A percentile compares a stretch with the other conserved stretches of the same genome.
phyloP scores from a whole-genome alignment of 139 green algal genomes.

The Micractinium sp. region DNA sequence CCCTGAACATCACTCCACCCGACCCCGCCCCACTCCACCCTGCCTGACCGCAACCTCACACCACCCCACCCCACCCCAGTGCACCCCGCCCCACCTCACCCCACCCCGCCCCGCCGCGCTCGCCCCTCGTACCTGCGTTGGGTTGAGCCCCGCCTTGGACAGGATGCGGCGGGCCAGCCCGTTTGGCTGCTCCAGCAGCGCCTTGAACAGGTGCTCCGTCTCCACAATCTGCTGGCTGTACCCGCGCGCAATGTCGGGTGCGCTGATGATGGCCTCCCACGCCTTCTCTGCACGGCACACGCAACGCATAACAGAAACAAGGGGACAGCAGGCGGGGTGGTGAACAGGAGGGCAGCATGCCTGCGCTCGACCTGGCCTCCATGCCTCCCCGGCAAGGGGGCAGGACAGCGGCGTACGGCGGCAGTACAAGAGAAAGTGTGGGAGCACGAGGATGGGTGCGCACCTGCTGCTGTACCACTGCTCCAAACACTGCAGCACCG shows the following conservation, averaged over 20 bases:
- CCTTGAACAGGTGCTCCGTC: constrained; percentile 97
- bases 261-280: constrained; percentile 84
- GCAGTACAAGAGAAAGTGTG: too few species aligned
- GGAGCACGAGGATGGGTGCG: too few species aligned
- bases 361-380: too few species aligned
- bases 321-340: background rate
- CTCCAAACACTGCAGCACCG: background rate
- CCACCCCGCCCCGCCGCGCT: background rate
- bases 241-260: constrained; percentile 85
- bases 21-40: background rate
- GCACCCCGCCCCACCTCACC: too few species aligned
- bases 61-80: too few species aligned
- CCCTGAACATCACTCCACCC: too few species aligned
- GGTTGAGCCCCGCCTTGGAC: constrained; percentile 86
- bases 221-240: constrained; percentile 90
- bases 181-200: constrained; percentile 96
- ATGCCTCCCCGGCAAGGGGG: too few species aligned
- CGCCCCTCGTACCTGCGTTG: constrained; percentile 36
- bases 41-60: background rate
- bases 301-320: too few species aligned
- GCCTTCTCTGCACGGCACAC: constrained; percentile 37
- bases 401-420: too few species aligned
- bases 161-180: constrained; percentile 88
- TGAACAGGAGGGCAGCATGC: background rate
- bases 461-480: background rate